phyloP scores from a whole-genome alignment of 371 early-diverging fungal species.

The Actinomucor elegans region DNA sequence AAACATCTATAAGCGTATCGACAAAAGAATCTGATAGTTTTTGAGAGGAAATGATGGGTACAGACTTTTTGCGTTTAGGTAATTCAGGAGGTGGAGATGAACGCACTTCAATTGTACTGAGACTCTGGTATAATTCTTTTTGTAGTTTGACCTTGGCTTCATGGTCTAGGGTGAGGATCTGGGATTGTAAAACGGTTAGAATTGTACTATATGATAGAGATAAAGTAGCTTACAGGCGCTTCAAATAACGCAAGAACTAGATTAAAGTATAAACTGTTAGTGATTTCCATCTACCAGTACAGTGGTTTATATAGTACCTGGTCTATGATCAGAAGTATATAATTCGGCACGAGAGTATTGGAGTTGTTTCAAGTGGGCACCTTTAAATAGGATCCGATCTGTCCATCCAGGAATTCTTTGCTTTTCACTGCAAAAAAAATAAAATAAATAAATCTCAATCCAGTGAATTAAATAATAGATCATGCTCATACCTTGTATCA shows the following conservation, averaged over 20 bases:
- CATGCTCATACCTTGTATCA: slow-evolving; percentile 70
- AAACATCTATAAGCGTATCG: slow-evolving; percentile 30
- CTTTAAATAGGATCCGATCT: slow-evolving; percentile 77
- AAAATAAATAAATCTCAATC: not conserved
- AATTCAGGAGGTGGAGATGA: slow-evolving; percentile 18
- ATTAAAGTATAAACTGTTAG: not conserved
- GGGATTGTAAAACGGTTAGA: too few relatives aligned
- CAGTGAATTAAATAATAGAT: too few relatives aligned
- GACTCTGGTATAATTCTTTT: slow-evolving; percentile 50
- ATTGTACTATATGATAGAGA: too few relatives aligned
- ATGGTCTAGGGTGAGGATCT: slow-evolving; percentile 43
- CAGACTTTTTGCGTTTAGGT: slow-evolving; percentile 19
- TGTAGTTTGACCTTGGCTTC: slow-evolving; percentile 41
- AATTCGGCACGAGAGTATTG: slow-evolving; percentile 68
- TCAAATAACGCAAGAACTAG: slow-evolving; percentile 51
- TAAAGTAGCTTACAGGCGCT: slow-evolving; percentile 28
- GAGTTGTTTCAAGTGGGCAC: slow-evolving; percentile 40
- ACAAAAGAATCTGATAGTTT: slow-evolving; percentile 26
- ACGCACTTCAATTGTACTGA: slow-evolving; percentile 27
- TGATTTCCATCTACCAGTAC: too few relatives aligned
- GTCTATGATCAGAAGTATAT: slow-evolving; percentile 78
- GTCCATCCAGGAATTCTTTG: slow-evolving; percentile 87
- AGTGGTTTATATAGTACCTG: slow-evolving; percentile 46
- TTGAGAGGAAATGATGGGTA: slow-evolving; percentile 10
- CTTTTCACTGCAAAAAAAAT: slow-evolving; percentile 68